These are phyloP conservation scores for Trichoderma sp. DNA, from an alignment of 2,329 filamentous ascomycete genomes.

Conservation along the genomic window DNA sequence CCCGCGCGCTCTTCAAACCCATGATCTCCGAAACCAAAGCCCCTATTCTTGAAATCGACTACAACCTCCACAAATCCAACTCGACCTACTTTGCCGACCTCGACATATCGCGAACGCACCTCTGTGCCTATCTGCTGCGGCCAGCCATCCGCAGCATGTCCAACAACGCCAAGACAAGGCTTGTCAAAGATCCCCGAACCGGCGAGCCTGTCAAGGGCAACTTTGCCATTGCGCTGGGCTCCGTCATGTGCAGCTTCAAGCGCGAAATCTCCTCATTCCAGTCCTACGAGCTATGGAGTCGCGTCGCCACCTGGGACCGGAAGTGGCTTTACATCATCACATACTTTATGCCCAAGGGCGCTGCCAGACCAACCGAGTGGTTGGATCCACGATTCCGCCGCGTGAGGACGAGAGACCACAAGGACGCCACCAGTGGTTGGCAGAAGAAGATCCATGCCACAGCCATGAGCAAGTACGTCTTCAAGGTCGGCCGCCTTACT, in stretches of 20 bases:
- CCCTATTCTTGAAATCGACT: slow-evolving; percentile 77
- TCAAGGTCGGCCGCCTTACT: slow-evolving; percentile 80
- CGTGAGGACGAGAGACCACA: slow-evolving; percentile 43
- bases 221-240: slow-evolving; percentile 68
- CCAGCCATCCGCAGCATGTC: slow-evolving; percentile 57
- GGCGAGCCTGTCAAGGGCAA: slow-evolving; percentile 53
- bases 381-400: slow-evolving; percentile 50
- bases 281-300: slow-evolving; percentile 72
- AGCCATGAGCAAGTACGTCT: slow-evolving; percentile 77
- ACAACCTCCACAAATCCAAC: slow-evolving; percentile 82
- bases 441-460: slow-evolving; percentile 70
- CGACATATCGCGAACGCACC: slow-evolving; percentile 78
- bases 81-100: slow-evolving; percentile 86
- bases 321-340: slow-evolving; percentile 81
- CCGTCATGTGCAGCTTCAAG: slow-evolving; percentile 73
- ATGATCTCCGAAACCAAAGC: slow-evolving; percentile 67
- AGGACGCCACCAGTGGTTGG: slow-evolving; percentile 47
- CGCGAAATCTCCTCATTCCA: slow-evolving; percentile 70
- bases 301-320: slow-evolving; percentile 72
- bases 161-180: slow-evolving; percentile 49
- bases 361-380: slow-evolving; percentile 57
- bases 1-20: slow-evolving; percentile 71
- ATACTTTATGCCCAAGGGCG: slow-evolving; percentile 68
- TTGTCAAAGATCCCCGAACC: slow-evolving; percentile 53
- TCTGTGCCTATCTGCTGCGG: slow-evolving; percentile 69